Conservation (phyloP, 2,329 filamentous ascomycete genomes). For the Cucurbitaria berberidis region DNA sequence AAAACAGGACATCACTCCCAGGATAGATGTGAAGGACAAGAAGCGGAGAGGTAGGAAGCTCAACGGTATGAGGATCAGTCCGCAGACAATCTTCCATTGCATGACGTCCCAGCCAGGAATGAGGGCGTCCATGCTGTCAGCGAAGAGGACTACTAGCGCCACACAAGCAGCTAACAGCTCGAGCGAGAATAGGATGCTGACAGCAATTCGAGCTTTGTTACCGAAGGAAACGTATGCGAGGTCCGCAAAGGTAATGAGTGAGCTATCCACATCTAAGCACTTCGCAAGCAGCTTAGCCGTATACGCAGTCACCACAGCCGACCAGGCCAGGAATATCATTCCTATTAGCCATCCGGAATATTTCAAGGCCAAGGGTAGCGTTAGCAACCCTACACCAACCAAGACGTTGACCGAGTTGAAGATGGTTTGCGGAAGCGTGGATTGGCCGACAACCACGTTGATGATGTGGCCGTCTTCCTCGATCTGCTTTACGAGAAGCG, state of each 20-base stretch:
- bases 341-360: conserved; percentile 90
- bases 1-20: conserved; percentile 90
- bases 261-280: conserved; percentile 85
- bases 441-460: conserved; percentile 85
- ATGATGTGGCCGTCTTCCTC: conserved; percentile 84
- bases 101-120: conserved; percentile 72
- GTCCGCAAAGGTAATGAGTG: conserved; percentile 92
- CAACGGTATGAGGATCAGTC: conserved; percentile 77
- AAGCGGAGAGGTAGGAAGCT: conserved; percentile 84
- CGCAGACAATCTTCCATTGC: conserved; percentile 86
- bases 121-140: conserved; percentile 83
- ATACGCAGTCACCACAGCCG: conserved; percentile 79
- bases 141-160: conserved; percentile 89
- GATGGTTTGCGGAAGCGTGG: conserved; percentile 92
- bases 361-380: conserved; percentile 83
- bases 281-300: conserved; percentile 85
- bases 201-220: conserved; percentile 76
- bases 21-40: conserved; percentile 86
- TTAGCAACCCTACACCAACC: conserved; percentile 88
- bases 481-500: conserved; percentile 85
- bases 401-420: conserved; percentile 96
- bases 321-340: conserved; percentile 73
- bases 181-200: conserved; percentile 84
- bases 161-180: conserved; percentile 90
- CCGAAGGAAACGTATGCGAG: conserved; percentile 92